Percentiles rank a stretch among this genome's conserved stretches.
Conservation (phyloP, 257 asterid genomes). For the Paraleonurus japonicus region DNA sequence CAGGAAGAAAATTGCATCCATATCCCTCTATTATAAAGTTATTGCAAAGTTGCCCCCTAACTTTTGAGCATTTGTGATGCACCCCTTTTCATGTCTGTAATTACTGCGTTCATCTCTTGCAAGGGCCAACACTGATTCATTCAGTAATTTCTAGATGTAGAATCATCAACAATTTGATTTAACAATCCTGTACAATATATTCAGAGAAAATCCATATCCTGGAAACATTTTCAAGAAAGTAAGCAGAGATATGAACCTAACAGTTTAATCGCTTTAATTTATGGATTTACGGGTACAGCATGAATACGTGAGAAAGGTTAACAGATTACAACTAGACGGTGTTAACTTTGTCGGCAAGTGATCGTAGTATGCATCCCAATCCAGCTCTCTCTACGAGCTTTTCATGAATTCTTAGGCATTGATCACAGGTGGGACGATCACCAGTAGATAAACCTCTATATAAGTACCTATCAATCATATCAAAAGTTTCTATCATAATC, state of each 20-base stretch:
- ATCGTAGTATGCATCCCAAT: constrained; percentile 87
- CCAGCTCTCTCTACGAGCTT: constrained; percentile 94
- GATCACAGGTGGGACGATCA: constrained; percentile 98
- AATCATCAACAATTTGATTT: background rate
- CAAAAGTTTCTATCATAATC: constrained; percentile 1
- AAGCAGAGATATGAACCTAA: background rate
- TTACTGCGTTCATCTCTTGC: background rate
- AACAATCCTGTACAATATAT: constrained; percentile 16
- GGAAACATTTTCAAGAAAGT: background rate
- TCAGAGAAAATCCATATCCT: constrained; percentile 7
- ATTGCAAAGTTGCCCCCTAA: background rate
- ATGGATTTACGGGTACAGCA: background rate
- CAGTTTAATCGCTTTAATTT: background rate
- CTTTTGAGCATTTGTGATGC: background rate
- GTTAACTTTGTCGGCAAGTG: constrained; percentile 79
- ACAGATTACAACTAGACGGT: constrained; percentile 47
- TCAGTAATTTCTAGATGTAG: background rate
- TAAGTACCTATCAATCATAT: constrained; percentile 62
- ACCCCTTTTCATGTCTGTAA: background rate
- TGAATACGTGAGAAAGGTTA: background rate
- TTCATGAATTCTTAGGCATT: constrained; percentile 87
- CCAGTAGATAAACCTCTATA: constrained; percentile 96
- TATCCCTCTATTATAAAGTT: background rate
- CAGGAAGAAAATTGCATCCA: constrained; percentile 5
- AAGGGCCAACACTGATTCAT: background rate